These are phyloP conservation scores for Tulasnella sp. DNA, from an alignment of 768 basidiomycete species.

Conservation along the genomic window DNA sequence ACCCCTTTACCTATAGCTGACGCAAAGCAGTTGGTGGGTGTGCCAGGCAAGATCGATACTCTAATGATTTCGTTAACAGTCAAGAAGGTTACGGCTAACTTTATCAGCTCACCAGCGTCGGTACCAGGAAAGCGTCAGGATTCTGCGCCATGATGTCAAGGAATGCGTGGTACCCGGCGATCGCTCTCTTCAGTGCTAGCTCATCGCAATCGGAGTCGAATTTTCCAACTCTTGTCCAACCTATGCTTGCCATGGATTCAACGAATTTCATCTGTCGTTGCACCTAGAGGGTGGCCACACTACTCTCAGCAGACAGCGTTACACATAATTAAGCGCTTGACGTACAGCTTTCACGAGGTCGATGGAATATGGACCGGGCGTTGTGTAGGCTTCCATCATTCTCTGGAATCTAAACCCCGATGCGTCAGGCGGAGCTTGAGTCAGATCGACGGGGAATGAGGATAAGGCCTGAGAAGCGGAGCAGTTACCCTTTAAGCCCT, in stretches of 20 bases:
- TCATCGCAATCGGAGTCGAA: constrained; percentile 2
- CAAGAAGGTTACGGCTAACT: too few relatives aligned
- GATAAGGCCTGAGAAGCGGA: neutral
- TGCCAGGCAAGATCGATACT: constrained; percentile 18
- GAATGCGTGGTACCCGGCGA: constrained; percentile 18
- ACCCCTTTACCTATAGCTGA: constrained; percentile 13
- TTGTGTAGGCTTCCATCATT: constrained; percentile 66
- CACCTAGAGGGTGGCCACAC: neutral
- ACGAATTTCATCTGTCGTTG: constrained; percentile 17
- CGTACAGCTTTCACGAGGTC: constrained; percentile 11
- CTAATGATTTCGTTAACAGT: neutral
- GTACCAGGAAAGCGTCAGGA: constrained; percentile 13
- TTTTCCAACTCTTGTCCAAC: constrained; percentile 12
- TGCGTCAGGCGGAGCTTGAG: neutral
- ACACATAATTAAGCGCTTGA: neutral
- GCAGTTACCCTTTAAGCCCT: neutral
- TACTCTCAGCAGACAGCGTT: neutral
- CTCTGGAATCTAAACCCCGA: constrained; percentile 50
- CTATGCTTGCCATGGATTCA: constrained; percentile 9
- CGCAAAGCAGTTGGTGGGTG: constrained; percentile 16
- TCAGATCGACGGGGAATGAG: neutral
- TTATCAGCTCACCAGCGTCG: constrained; percentile 13
- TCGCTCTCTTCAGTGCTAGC: constrained; percentile 6
- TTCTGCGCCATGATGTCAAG: constrained; percentile 15
- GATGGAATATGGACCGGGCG: constrained; percentile 35